Percentiles rank a stretch among this genome's conserved stretches.
Evolutionary conservation across 768 basidiomycete genomes (phyloP).

Genomic region (Mycena alexandri): DNA sequence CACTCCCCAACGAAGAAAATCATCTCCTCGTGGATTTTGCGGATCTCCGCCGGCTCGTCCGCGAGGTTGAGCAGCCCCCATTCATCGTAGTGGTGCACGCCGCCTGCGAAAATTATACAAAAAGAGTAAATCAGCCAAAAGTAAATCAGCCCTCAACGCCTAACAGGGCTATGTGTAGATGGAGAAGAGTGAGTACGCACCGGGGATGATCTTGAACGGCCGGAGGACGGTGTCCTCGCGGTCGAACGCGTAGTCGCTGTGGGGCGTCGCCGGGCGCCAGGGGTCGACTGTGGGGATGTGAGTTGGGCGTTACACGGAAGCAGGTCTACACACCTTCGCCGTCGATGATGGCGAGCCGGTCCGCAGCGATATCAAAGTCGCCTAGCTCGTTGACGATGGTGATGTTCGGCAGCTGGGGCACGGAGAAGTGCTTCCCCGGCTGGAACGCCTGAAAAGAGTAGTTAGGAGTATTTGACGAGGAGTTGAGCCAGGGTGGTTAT

Average conservation of each 20-base stretch:
- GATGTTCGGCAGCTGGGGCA: conserved; percentile 83
- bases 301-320: no score
- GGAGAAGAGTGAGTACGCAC: no score
- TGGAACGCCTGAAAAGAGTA: conserved; percentile 67
- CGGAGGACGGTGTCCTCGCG: conserved; percentile 77
- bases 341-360: conserved; percentile 89
- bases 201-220: conserved; percentile 90
- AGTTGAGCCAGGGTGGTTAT: conserved; percentile 27
- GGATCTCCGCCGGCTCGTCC: conserved; percentile 83
- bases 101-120: conserved; percentile 55
- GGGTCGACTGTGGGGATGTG: conserved; percentile 78
- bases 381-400: conserved; percentile 87
- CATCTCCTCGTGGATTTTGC: conserved; percentile 84
- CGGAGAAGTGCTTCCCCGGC: conserved; percentile 78
- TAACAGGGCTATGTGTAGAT: background rate
- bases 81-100: conserved; percentile 83
- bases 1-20: conserved; percentile 84
- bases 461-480: conserved; percentile 41
- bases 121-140: no score
- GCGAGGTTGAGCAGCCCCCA: conserved; percentile 74
- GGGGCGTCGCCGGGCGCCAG: conserved; percentile 90
- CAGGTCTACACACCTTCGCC: conserved; percentile 70
- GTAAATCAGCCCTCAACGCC: no score
- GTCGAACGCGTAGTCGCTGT: conserved; percentile 77
- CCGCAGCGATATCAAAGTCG: conserved; percentile 84